Evolutionary conservation across 2,329 filamentous ascomycete species (phyloP).

Genomic region (Colletotrichum cereale): DNA sequence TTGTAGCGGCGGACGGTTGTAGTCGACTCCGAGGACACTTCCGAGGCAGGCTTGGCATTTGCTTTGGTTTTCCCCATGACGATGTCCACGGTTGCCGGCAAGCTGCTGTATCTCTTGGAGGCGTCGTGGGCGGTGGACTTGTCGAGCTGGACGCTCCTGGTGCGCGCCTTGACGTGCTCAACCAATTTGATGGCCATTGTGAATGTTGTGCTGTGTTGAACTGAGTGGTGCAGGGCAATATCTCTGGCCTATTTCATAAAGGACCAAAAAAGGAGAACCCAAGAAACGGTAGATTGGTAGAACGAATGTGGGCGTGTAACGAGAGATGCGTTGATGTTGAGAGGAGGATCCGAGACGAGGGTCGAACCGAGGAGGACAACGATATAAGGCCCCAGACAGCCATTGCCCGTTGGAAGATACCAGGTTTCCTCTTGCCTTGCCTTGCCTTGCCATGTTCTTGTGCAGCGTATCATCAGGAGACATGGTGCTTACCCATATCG

Average conservation of each 20-base stretch:
- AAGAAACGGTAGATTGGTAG: slow-evolving; percentile 61
- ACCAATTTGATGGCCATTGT: slow-evolving; percentile 58
- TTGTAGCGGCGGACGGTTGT: slow-evolving; percentile 54
- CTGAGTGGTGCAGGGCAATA: slow-evolving; percentile 47
- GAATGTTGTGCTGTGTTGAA: slow-evolving; percentile 45
- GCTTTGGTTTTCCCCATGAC: slow-evolving; percentile 35
- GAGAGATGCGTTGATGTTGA: slow-evolving; percentile 45
- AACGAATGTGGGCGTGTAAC: slow-evolving; percentile 54
- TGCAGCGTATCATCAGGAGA: slow-evolving; percentile 42
- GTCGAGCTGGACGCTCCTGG: slow-evolving; percentile 64
- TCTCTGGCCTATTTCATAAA: slow-evolving; percentile 49
- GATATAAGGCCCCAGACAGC: neutral
- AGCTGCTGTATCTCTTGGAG: slow-evolving; percentile 50
- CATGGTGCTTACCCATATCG: slow-evolving; percentile 62
- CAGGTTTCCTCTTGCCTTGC: slow-evolving; percentile 37
- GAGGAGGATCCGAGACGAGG: slow-evolving; percentile 45
- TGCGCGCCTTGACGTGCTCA: slow-evolving; percentile 58
- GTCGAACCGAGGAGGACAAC: slow-evolving; percentile 36
- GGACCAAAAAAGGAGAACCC: slow-evolving; percentile 53
- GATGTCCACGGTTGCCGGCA: slow-evolving; percentile 35
- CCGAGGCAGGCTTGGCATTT: slow-evolving; percentile 23
- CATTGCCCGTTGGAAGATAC: neutral
- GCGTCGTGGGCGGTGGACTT: slow-evolving; percentile 40
- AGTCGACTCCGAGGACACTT: slow-evolving; percentile 31
- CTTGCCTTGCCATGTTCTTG: slow-evolving; percentile 40